These are phyloP conservation scores for Xylariaceae sp. DNA, from an alignment of 2,329 filamentous ascomycete genomes.

Conservation along the genomic window DNA sequence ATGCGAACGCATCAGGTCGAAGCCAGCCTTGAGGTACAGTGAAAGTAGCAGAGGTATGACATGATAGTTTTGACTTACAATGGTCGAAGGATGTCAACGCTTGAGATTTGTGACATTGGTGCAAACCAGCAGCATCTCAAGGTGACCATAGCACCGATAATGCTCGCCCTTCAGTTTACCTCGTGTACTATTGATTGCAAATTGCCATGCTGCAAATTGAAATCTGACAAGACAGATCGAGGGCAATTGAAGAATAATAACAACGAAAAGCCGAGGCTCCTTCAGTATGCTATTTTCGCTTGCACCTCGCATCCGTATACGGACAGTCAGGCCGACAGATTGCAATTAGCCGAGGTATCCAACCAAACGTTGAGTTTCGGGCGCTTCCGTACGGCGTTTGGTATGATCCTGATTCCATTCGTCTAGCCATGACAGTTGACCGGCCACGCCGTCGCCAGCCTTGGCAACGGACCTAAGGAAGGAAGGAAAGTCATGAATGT, in stretches of 20 bases:
- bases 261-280: too few species aligned
- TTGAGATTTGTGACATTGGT: too few species aligned
- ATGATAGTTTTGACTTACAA: too few species aligned
- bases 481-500: too few species aligned
- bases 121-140: too few species aligned
- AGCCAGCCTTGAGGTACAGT: conserved; percentile 29
- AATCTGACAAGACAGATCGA: not conserved
- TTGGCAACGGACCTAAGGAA: too few species aligned
- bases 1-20: conserved; percentile 29
- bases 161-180: too few species aligned
- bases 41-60: too few species aligned
- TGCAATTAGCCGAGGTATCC: conserved; percentile 1
- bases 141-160: too few species aligned
- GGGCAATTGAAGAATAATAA: not conserved
- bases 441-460: conserved; percentile 5
- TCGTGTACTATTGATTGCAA: too few species aligned
- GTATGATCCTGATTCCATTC: conserved; percentile 6
- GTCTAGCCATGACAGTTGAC: conserved; percentile 1
- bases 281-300: not conserved
- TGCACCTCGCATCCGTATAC: not conserved
- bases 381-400: not conserved
- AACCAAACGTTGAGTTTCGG: not conserved
- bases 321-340: conserved; percentile 3
- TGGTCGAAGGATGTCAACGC: too few species aligned
- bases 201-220: too few species aligned